These are phyloP conservation scores for Oryza nivara DNA, from an alignment of 176 grass and related monocot species.

Conservation along the genomic window DNA sequence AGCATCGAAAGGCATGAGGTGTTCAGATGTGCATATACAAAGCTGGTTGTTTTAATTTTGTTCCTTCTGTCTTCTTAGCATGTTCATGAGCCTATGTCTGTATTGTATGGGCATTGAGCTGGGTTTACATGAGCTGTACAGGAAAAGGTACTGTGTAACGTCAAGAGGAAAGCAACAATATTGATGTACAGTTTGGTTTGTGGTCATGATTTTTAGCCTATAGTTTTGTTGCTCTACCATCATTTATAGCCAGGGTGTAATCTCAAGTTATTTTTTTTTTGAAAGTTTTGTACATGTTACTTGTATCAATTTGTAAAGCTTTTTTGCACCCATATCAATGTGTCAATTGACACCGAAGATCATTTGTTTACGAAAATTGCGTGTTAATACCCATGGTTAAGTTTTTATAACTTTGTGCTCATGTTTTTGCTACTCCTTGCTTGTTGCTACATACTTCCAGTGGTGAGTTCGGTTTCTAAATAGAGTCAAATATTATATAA, in stretches of 20 bases:
- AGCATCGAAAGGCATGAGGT: slow-evolving; percentile 29
- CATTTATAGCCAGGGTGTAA: background rate
- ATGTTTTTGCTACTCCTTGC: too few relatives aligned
- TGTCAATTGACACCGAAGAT: background rate
- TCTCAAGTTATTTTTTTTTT: background rate
- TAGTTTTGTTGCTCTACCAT: background rate
- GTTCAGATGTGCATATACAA: slow-evolving; percentile 10
- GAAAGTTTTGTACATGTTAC: background rate
- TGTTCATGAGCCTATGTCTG: background rate
- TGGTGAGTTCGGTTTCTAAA: too few relatives aligned
- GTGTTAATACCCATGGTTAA: background rate
- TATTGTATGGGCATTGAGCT: background rate
- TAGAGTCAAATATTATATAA: too few relatives aligned
- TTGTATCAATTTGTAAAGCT: background rate
- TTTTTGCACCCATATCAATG: background rate
- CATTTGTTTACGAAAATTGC: background rate
- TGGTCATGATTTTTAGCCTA: background rate
- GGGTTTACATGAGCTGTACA: slow-evolving; percentile 33
- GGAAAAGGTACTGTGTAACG: background rate
- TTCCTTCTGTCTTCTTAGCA: background rate
- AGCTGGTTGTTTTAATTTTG: background rate
- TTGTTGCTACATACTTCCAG: too few relatives aligned
- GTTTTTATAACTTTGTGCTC: background rate
- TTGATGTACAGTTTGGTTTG: slow-evolving; percentile 35
- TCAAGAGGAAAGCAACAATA: background rate